phyloP scores from a whole-genome alignment of 139 green algal species.

The Coelastrella sp. region DNA sequence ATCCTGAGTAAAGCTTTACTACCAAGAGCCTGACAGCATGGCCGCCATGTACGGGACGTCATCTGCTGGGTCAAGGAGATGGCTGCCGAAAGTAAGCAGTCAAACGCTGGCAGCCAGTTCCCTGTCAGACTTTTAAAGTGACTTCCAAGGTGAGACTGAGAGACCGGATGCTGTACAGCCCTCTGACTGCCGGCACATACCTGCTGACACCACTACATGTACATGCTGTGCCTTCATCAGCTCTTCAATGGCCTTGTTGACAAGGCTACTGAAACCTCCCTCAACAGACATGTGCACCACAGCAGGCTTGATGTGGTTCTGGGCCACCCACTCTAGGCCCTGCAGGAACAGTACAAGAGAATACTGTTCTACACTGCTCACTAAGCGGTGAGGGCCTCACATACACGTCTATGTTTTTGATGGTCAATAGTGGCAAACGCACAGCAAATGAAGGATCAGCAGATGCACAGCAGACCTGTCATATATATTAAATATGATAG shows the following conservation, averaged over 20 bases:
- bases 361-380: too few species aligned
- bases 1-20: too few species aligned
- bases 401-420: too few species aligned
- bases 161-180: too few species aligned
- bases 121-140: not conserved
- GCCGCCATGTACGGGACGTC: too few species aligned
- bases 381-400: too few species aligned
- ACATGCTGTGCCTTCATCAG: conserved; percentile 59
- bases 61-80: not conserved
- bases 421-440: too few species aligned
- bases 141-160: not conserved
- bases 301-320: conserved; percentile 66
- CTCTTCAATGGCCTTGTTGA: conserved; percentile 69
- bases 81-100: not conserved
- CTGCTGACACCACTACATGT: conserved; percentile 69
- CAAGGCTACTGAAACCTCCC: conserved; percentile 54
- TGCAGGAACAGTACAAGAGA: conserved; percentile 6
- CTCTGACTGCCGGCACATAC: conserved; percentile 42
- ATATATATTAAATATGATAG: too few species aligned
- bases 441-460: too few species aligned
- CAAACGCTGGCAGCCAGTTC: not conserved
- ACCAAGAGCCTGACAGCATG: too few species aligned
- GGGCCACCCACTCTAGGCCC: conserved; percentile 76
- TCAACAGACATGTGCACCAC: conserved; percentile 77
- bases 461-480: too few species aligned